These are phyloP conservation scores for Udeniomyces megalosporus DNA, from an alignment of 768 basidiomycete genomes.

Conservation along the genomic window DNA sequence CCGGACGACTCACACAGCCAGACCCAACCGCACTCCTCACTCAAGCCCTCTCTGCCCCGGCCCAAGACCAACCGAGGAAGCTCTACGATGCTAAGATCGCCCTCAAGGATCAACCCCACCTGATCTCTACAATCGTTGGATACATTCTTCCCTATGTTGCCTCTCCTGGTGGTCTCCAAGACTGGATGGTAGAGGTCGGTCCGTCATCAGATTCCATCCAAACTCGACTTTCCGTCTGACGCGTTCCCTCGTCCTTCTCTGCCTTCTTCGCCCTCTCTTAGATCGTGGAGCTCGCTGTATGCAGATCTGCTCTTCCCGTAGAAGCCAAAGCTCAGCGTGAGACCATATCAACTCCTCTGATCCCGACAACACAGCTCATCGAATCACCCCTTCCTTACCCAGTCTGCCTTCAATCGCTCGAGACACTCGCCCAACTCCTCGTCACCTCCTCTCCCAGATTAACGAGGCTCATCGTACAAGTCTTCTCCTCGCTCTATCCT, in stretches of 20 bases:
- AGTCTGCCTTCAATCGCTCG: slow-evolving; percentile 7
- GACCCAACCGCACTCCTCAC: slow-evolving; percentile 10
- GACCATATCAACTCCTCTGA: background rate
- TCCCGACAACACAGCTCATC: too few relatives aligned
- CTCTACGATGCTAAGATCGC: background rate
- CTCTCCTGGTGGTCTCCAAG: background rate
- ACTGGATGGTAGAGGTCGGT: background rate
- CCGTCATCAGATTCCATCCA: too few relatives aligned
- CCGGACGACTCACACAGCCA: background rate
- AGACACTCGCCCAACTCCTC: slow-evolving; percentile 6
- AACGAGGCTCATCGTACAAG: slow-evolving; percentile 6
- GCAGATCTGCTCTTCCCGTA: slow-evolving; percentile 4
- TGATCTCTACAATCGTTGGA: slow-evolving; percentile 9
- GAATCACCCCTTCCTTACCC: background rate
- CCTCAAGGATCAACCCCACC: background rate
- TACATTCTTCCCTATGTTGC: slow-evolving; percentile 9
- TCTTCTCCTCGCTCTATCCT: slow-evolving; percentile 11
- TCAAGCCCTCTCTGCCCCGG: slow-evolving; percentile 8
- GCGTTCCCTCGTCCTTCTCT: background rate
- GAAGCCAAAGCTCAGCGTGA: slow-evolving; percentile 10
- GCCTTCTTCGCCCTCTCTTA: background rate
- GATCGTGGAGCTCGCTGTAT: slow-evolving; percentile 13
- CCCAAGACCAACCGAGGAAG: background rate
- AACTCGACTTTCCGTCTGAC: background rate
- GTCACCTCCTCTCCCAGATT: background rate